Evolutionary conservation across 495 filamentous ascomycete genomes (phyloP), one percentile per base, ranked within the genome.

Genomic region (Talaromyces wortmannii): DNA sequence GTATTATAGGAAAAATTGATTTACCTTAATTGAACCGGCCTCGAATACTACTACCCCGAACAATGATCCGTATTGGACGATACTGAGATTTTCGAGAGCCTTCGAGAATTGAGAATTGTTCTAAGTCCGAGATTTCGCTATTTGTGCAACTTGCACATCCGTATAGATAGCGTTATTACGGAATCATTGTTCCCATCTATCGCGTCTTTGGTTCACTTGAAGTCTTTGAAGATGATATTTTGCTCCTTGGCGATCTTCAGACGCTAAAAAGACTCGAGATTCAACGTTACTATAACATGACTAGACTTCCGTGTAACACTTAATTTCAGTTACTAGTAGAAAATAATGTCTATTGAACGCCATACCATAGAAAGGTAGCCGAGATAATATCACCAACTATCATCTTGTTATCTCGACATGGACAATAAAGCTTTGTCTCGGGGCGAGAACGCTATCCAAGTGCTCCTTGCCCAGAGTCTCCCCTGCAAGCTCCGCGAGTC

Each of bases 1-100:
- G 50, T 65, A 62, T 49, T 69, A 67, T 45, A 55, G 8, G 12
- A 59, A 61, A 43, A 6, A 49, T 5, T 32, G 46, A 48, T 31
- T n/a, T 5, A 13, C 12, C 23, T 4, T 31, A 12, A 23, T 31
- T 23, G 23, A n/a, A n/a, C n/a, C 23, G 23, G 23, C 23, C 23
- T 23, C 23, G 23, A 23, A 23, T 23, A 23, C 23, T 23, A 23
- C 23, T 23, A 23, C 23, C 23, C 23, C 23, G 23, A 23, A 4
- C 23, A 23, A 23, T 17, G 1, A 44, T 18, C 7, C 23, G 23
- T 23, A 40, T 29, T 52, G 2, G 16, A 6, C 10, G 13, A 12
- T 18, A 30, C 15, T n/a, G 7, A 31, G 8, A 5, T 23, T 29
- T 44, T 23, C 13, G 12, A 30, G 17, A 42, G 15, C 10, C 40